Base-by-base conservation (phyloP, 2,329 filamentous ascomycete genomes). In the Botrytis cinerea region DNA sequence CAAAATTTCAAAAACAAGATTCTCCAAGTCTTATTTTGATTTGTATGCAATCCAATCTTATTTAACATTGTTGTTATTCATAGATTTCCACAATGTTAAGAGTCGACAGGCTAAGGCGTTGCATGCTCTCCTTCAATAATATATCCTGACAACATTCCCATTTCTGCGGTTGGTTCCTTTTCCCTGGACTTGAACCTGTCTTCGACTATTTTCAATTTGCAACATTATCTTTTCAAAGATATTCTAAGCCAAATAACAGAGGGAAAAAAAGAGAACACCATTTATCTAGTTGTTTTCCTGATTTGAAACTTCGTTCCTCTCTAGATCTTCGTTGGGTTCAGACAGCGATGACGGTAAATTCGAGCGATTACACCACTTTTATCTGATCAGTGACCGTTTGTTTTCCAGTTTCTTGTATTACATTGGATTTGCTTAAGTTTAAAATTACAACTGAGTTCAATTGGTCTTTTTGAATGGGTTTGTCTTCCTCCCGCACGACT, bases 41-140 rank as follows among this genome's bases (percentile, higher is more conserved):
- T 12, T 40, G 8, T 18, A 14, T 12, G 8, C 22, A 51, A 12
- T 10, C 32, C n/a, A 6, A 6, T 18, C 18, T 22, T 4, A 32
- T 14, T n/a, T n/a, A 5, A n/a, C 4, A 10, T 12, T 16, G 5
- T 38, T 25, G 16, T 28, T 12, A 51, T n/a, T 54, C 4, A 6
- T 54, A 16, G 16, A 2, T n/a, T 10, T 54, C 48, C 5, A 0
- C 5, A 16, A 6, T 1, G 3, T 28, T 16, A 12, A 16, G 12
- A 40, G 5, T 18, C 35, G 38, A 43, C 40, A 43, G 14, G 40
- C 40, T 8, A 43, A 10, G 7, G 14, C 14, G 14, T 43, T 14
- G 25, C 6, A 54, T 28, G 25, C 48, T 54, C 12, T 12, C 48
- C 12, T 28, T n/a, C 25, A 28, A n/a, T 16, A 10, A 54, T 54